A percentile compares a stretch with the other conserved stretches of the same genome.
phyloP scores from a whole-genome alignment of 768 basidiomycete species.

The Suillus tomentosus region DNA sequence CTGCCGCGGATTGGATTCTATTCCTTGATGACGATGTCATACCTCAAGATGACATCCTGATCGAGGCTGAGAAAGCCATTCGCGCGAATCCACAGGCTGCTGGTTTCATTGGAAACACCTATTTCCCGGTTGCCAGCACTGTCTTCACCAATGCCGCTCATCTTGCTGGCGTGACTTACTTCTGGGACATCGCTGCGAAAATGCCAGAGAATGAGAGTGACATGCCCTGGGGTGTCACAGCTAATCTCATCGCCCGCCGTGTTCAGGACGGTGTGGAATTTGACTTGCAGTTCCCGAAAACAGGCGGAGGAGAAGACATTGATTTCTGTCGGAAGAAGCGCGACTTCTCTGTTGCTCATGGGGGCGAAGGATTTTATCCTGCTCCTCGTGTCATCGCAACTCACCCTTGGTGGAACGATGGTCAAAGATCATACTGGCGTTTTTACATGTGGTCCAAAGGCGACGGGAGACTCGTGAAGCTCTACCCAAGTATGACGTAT shows the following conservation, averaged over 20 bases:
- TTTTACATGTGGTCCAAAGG: conserved; percentile 64
- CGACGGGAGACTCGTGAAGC: conserved; percentile 50
- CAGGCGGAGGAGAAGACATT: conserved; percentile 66
- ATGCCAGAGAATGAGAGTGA: conserved; percentile 38
- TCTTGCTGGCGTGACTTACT: conserved; percentile 58
- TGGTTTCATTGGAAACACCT: conserved; percentile 45
- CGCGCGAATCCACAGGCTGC: conserved; percentile 47
- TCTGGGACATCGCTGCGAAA: conserved; percentile 62
- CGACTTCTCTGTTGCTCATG: conserved; percentile 34
- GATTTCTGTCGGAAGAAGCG: conserved; percentile 55
- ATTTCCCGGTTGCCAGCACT: conserved; percentile 49
- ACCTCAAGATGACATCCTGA: conserved; percentile 44
- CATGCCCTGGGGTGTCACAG: conserved; percentile 66
- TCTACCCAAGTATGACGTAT: conserved; percentile 51
- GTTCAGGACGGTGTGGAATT: conserved; percentile 47
- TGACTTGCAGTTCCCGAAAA: conserved; percentile 56
- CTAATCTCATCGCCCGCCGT: conserved; percentile 55
- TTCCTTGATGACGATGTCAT: conserved; percentile 63
- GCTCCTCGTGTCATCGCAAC: conserved; percentile 53
- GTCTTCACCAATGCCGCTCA: conserved; percentile 57
- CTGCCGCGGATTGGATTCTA: conserved; percentile 39
- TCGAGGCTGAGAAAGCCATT: conserved; percentile 49
- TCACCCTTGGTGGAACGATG: conserved; percentile 61
- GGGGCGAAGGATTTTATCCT: conserved; percentile 45
- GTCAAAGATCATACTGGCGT: conserved; percentile 47